Evolutionary conservation across 2,329 filamentous ascomycete genomes (phyloP).

Genomic region (Ustulina deusta): DNA sequence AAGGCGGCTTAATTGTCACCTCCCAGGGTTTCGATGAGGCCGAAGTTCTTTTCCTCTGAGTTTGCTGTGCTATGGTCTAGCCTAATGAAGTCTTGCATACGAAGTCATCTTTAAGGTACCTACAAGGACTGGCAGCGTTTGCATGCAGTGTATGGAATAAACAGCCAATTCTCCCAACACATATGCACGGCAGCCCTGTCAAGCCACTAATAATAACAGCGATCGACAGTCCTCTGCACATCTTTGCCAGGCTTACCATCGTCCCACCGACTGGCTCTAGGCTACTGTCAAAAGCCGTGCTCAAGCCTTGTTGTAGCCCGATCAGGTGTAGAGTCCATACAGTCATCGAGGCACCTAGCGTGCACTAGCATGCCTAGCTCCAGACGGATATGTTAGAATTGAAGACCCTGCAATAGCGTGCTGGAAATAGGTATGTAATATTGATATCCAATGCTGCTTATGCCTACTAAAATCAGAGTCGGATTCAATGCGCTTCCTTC

Average conservation of each 20-base stretch:
- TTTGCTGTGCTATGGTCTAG: too few species aligned
- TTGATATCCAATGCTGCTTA: not conserved
- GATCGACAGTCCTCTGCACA: constrained; percentile 27
- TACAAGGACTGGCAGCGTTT: not conserved
- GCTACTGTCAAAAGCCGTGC: constrained; percentile 15
- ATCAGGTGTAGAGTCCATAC: constrained; percentile 21
- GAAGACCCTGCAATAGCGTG: constrained; percentile 1
- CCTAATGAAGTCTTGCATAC: not conserved
- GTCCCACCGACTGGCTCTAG: constrained; percentile 13
- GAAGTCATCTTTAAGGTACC: not conserved
- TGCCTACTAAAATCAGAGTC: constrained; percentile 27
- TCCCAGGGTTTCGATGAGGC: not conserved
- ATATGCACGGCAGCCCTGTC: not conserved
- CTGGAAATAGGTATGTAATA: too few species aligned
- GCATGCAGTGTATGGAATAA: constrained; percentile 6
- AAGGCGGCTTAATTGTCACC: constrained; percentile 23
- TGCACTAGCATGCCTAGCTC: not conserved
- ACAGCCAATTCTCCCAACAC: not conserved
- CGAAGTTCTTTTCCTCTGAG: not conserved
- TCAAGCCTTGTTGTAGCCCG: constrained; percentile 26
- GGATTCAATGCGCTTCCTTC: constrained; percentile 38
- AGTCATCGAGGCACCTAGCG: constrained; percentile 12
- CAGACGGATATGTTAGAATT: not conserved
- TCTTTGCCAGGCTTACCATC: constrained; percentile 9
- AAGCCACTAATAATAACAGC: constrained; percentile 28